Evolutionary conservation across 2,329 filamentous ascomycete species (phyloP).

Genomic region (Fusarium armeniacum): DNA sequence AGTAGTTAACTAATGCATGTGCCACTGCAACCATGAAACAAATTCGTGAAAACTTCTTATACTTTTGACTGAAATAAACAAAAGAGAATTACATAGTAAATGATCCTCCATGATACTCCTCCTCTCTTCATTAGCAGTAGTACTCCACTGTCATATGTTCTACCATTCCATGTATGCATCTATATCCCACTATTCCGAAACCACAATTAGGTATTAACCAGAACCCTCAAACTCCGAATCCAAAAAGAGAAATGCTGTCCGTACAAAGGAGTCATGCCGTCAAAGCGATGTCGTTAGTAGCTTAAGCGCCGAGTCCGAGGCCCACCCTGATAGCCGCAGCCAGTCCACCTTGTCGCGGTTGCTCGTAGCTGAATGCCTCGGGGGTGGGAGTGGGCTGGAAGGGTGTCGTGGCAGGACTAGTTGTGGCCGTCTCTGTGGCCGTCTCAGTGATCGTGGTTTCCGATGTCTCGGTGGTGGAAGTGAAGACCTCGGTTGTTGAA

Average conservation of each 20-base stretch:
- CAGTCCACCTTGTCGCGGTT: slow-evolving; percentile 2
- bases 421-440: slow-evolving; percentile 1
- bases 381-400: slow-evolving; percentile 15
- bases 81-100: slow-evolving; percentile 35
- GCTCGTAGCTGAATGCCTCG: slow-evolving; percentile 16
- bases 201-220: slow-evolving; percentile 39
- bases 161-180: slow-evolving; percentile 14
- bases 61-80: slow-evolving; percentile 34
- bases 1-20: too few species aligned
- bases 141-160: slow-evolving; percentile 15
- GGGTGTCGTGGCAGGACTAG: too few species aligned
- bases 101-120: slow-evolving; percentile 9
- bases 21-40: too few species aligned
- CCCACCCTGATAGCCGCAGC: slow-evolving; percentile 11
- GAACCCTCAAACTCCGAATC: slow-evolving; percentile 35
- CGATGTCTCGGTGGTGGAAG: not conserved
- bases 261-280: slow-evolving; percentile 37
- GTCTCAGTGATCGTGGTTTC: slow-evolving; percentile 7
- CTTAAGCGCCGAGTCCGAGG: slow-evolving; percentile 19
- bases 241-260: slow-evolving; percentile 28
- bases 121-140: slow-evolving; percentile 1
- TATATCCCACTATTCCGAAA: slow-evolving; percentile 16
- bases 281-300: slow-evolving; percentile 3
- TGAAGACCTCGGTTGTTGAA: not conserved
- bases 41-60: too few species aligned